Conservation (phyloP, 129 eudicot genomes). For the sunflower (Helianthus annuus) region HanXRQr2.0-SUNRISE NC_035440.2:3722967-3723466, state of each 20-base stretch:
- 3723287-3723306: conserved; percentile 64
- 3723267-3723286: conserved; percentile 37
- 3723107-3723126: conserved; percentile 6
- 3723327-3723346: conserved; percentile 42
- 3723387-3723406: conserved; percentile 7
- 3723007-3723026: conserved; percentile 53
- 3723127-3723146: conserved; percentile 24
- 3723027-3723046: conserved; percentile 66
- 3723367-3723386: not conserved
- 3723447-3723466: not conserved
- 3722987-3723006: conserved; percentile 65
- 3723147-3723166: conserved; percentile 25
- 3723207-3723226: conserved; percentile 19
- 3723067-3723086: not conserved
- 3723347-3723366: not conserved
- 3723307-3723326: conserved; percentile 57
- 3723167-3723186: conserved; percentile 7
- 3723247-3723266: conserved; percentile 14
- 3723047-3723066: not conserved
- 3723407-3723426: conserved; percentile 12
- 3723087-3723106: not conserved
- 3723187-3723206: conserved; percentile 10
- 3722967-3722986: not conserved
- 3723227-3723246: conserved; percentile 35
- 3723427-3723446: not conserved